These are phyloP conservation scores for Blastobotrys proliferans DNA, from an alignment of 1,139 yeast species.

Conservation along the genomic window DNA sequence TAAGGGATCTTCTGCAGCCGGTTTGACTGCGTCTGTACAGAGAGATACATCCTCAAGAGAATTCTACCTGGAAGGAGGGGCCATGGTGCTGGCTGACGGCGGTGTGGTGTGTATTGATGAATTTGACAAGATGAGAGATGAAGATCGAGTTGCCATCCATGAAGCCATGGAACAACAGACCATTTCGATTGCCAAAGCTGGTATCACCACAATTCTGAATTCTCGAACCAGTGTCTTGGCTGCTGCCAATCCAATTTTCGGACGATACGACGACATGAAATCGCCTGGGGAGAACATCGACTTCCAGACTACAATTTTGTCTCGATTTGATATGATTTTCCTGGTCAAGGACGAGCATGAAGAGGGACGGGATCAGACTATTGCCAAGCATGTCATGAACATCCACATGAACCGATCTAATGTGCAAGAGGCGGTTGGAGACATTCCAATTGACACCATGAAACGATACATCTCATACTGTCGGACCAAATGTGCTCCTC, in stretches of 20 bases:
- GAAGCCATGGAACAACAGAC: constrained; percentile 99
- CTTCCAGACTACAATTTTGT: constrained; percentile 92
- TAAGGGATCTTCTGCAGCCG: constrained; percentile 99
- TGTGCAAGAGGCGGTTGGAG: constrained; percentile 64
- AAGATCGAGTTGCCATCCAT: constrained; percentile 97
- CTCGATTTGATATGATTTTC: constrained; percentile 98
- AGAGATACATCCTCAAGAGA: constrained; percentile 85
- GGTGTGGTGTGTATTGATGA: constrained; percentile 99
- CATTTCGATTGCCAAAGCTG: constrained; percentile 98
- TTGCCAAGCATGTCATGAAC: constrained; percentile 93
- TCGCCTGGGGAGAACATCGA: constrained; percentile 98
- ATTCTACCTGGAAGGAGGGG: constrained; percentile 97
- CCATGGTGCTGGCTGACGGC: constrained; percentile 98
- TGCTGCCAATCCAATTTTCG: constrained; percentile 96
- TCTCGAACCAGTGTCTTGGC: constrained; percentile 96
- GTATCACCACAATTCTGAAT: constrained; percentile 92
- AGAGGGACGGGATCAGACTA: constrained; percentile 76
- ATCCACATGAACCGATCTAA: constrained; percentile 78
- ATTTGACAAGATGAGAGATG: constrained; percentile 98
- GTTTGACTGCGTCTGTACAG: constrained; percentile 97
- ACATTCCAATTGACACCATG: constrained; percentile 87
- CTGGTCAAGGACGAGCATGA: constrained; percentile 95
- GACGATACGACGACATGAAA: constrained; percentile 92
- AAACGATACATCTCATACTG: constrained; percentile 89
- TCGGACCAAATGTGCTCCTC: constrained; percentile 86